Conservation (phyloP, 106 monocot species). For the Ottelia alismoides region DNA sequence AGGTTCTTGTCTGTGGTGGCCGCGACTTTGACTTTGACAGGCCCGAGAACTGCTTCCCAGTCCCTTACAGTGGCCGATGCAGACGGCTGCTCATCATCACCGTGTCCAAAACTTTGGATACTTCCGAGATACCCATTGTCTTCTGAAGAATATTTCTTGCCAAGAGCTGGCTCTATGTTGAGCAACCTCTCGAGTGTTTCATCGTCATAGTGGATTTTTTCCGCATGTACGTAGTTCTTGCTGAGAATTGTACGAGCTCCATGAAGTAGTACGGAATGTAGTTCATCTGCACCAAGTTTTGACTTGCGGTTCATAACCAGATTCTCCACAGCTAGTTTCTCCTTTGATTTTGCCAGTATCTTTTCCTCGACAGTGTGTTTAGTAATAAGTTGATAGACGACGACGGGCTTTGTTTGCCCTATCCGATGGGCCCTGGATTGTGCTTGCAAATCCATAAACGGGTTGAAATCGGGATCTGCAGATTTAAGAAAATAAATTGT, state of each 20-base stretch:
- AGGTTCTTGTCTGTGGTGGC: constrained; percentile 5
- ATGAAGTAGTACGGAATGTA: constrained; percentile 34
- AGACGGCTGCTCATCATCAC: constrained; percentile 4
- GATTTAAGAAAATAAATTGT: neutral
- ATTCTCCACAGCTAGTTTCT: constrained; percentile 41
- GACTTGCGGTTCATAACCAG: constrained; percentile 34
- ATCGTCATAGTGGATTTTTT: constrained; percentile 33
- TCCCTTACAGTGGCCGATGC: constrained; percentile 19
- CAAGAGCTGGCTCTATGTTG: constrained; percentile 31
- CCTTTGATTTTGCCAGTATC: constrained; percentile 42
- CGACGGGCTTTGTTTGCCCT: constrained; percentile 38
- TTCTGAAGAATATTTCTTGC: constrained; percentile 25
- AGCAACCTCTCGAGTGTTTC: constrained; percentile 30
- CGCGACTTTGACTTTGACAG: neutral
- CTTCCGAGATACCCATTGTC: constrained; percentile 41
- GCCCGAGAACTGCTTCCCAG: constrained; percentile 22
- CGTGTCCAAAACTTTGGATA: constrained; percentile 31
- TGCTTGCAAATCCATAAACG: constrained; percentile 54
- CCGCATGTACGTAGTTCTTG: constrained; percentile 18
- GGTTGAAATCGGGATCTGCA: constrained; percentile 60
- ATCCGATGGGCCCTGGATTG: constrained; percentile 52
- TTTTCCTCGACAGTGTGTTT: constrained; percentile 44
- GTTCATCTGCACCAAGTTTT: constrained; percentile 17
- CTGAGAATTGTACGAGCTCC: constrained; percentile 29
- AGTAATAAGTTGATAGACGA: constrained; percentile 50